Percentiles rank a stretch among this genome's conserved stretches.
phyloP scores from a whole-genome alignment of 2,329 filamentous ascomycete species.

The Alternaria alternata region DNA sequence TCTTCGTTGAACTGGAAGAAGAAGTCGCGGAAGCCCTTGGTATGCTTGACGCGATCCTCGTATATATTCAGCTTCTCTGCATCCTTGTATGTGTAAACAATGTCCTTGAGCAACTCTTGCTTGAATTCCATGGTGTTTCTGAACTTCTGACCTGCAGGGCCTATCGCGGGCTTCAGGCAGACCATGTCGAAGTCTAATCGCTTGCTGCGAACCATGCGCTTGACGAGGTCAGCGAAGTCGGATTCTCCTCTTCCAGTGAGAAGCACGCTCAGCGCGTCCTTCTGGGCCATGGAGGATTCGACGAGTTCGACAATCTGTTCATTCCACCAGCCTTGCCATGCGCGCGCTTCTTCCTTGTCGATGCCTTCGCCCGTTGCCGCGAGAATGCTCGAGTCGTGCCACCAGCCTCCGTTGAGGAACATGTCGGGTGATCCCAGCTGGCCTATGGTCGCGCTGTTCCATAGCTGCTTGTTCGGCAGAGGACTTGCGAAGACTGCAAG shows the following conservation, averaged over 20 bases:
- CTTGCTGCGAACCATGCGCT: constrained; percentile 79
- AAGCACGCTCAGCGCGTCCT: constrained; percentile 83
- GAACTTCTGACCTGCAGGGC: constrained; percentile 82
- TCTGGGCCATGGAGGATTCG: constrained; percentile 79
- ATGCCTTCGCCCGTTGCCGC: constrained; percentile 84
- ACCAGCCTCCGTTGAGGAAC: constrained; percentile 90
- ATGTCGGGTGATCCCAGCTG: constrained; percentile 77
- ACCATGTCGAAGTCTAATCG: constrained; percentile 87
- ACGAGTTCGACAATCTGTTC: constrained; percentile 85
- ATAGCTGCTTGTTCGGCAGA: constrained; percentile 85
- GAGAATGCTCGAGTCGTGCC: constrained; percentile 90
- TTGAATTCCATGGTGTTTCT: constrained; percentile 90
- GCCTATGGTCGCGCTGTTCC: constrained; percentile 81
- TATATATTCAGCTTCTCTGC: constrained; percentile 82
- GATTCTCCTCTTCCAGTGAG: constrained; percentile 85
- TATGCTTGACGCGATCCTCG: constrained; percentile 70
- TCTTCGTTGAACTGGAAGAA: constrained; percentile 78
- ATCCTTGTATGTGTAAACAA: constrained; percentile 84
- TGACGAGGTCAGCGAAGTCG: constrained; percentile 79
- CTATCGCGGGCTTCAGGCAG: constrained; percentile 83
- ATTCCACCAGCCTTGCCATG: constrained; percentile 97
- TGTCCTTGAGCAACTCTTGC: constrained; percentile 78
- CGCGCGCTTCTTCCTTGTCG: constrained; percentile 80
- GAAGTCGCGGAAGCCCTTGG: constrained; percentile 85
- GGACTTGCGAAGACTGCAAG: constrained; percentile 84